Base-by-base conservation (phyloP, 2,329 filamentous ascomycete genomes). In the Penicillium sp. region DNA sequence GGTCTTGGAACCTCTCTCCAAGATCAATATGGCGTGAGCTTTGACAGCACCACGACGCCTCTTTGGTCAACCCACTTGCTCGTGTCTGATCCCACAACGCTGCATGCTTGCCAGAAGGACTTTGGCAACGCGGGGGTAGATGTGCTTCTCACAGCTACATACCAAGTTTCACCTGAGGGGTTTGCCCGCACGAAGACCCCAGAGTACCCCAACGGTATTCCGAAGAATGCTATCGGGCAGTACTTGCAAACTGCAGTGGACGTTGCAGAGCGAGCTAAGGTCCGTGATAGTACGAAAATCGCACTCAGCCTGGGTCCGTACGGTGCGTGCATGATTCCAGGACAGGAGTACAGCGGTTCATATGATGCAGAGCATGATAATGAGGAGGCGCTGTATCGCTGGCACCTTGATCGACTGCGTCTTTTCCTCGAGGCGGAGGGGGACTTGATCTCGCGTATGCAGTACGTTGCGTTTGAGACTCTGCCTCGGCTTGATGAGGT, bases 31-130 rank as follows among this genome's bases (percentile, higher is more conserved):
- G 74, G 75, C 59, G 70, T 85, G 62, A 78, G 72, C 15, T 91
- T 90, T 73, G 76, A 78, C 56, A 74, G 64, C 42, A 61, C 78
- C 30, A 71, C 77, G 40, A 78, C 76, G 12, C 89, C 88, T 0
- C 82, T 91, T 42, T 91, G 89, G 89, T 89, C 89, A 0, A 88
- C 87, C 0, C 84, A 90, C 69, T 81, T 90, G 6, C 82, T 91
- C n/a, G 70, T 89, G 57, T 79, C 82, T 38, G 79, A 83, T 65
- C 82, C 80, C 2, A 66, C 78, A 8, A 86, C 82, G 0, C 81
- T 89, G 9, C 75, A 81, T 61, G 76, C 76, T 33, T 88, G 85
- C 71, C 88, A 89, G 70, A 70, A 72, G 56, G 83, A 84, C 65
- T 89, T 89, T 72, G 81, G 78, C 56, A 62, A 70, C 8, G 83